A percentile compares a stretch with the other conserved stretches of the same genome.
phyloP scores from a whole-genome alignment of 1,284 basidiomycete species.

The Veloporphyrellus conicus region DNA sequence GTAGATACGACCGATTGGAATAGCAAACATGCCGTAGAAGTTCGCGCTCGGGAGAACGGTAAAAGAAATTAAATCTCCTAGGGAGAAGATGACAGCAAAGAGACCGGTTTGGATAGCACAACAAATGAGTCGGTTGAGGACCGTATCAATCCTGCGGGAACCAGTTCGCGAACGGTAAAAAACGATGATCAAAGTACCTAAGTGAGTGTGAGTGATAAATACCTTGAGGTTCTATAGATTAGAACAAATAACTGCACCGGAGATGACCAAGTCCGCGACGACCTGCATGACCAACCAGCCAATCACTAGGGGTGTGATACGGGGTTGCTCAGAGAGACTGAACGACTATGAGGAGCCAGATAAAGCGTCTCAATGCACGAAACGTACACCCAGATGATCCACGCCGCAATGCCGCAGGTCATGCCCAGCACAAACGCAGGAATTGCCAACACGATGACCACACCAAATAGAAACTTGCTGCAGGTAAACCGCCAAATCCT shows the following conservation, averaged over 20 bases:
- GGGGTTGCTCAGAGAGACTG: slow-evolving; percentile 26
- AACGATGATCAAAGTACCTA: slow-evolving; percentile 31
- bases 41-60: slow-evolving; percentile 24
- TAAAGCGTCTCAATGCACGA: background rate
- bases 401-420: slow-evolving; percentile 36
- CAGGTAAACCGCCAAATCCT: slow-evolving; percentile 34
- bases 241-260: slow-evolving; percentile 25
- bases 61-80: slow-evolving; percentile 43
- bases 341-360: background rate
- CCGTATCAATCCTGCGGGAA: slow-evolving; percentile 42
- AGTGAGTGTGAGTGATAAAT: slow-evolving; percentile 5
- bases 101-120: slow-evolving; percentile 46
- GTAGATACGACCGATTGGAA: slow-evolving; percentile 36
- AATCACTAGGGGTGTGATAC: slow-evolving; percentile 29
- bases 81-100: slow-evolving; percentile 43
- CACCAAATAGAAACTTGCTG: slow-evolving; percentile 33
- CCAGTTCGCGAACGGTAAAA: slow-evolving; percentile 42
- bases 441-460: slow-evolving; percentile 34
- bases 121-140: slow-evolving; percentile 45
- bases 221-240: too few species aligned
- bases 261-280: slow-evolving; percentile 38
- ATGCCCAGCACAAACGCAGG: slow-evolving; percentile 38
- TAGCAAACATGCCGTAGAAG: slow-evolving; percentile 30
- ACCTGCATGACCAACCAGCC: slow-evolving; percentile 43
- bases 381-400: slow-evolving; percentile 37